Conservation (phyloP, 2,329 filamentous ascomycete species). For the Dactylella cylindrospora region DNA sequence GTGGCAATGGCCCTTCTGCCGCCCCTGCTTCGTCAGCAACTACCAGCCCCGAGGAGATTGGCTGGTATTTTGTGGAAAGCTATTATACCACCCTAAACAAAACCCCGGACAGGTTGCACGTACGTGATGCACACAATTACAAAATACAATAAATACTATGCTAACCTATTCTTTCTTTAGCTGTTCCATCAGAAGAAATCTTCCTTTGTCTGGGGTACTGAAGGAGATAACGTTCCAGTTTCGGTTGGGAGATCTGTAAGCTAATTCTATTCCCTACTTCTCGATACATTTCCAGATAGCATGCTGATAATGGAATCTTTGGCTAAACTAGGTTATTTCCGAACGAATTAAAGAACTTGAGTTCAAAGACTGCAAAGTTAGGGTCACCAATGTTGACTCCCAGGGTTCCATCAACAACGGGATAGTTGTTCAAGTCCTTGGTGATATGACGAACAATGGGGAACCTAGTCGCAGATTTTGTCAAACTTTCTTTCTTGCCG, state of each 20-base stretch:
- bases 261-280: conserved; percentile 45
- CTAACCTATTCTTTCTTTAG: conserved; percentile 51
- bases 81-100: conserved; percentile 98
- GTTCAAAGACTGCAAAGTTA: conserved; percentile 97
- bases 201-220: conserved; percentile 87
- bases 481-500: conserved; percentile 94
- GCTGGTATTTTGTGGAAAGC: conserved; percentile 99
- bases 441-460: conserved; percentile 92
- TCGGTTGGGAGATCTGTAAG: conserved; percentile 83
- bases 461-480: conserved; percentile 92
- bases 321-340: conserved; percentile 66
- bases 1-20: conserved; percentile 47
- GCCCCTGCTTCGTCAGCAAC: conserved; percentile 50
- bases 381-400: conserved; percentile 95
- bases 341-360: conserved; percentile 90
- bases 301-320: no score
- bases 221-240: conserved; percentile 84
- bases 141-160: conserved; percentile 1
- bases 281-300: no score
- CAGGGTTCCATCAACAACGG: conserved; percentile 82
- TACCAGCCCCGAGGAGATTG: conserved; percentile 85
- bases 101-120: conserved; percentile 85
- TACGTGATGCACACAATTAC: conserved; percentile 50
- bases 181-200: conserved; percentile 97
- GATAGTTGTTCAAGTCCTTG: conserved; percentile 96